Conservation (phyloP, 140 eudicot species). For the Flaveria floridana region DNA sequence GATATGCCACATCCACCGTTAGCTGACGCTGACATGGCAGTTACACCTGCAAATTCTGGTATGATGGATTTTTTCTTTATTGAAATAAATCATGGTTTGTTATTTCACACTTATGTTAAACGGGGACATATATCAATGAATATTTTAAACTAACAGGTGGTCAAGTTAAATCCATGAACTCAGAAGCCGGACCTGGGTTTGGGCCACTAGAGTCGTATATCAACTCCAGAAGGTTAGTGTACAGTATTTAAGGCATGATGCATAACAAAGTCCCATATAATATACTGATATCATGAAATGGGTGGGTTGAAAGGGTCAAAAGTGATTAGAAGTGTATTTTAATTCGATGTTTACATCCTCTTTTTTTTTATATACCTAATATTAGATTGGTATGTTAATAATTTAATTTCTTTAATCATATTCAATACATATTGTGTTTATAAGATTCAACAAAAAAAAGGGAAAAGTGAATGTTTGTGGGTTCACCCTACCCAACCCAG, state of each 20-base stretch:
- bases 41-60: slow-evolving; percentile 79
- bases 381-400: neutral
- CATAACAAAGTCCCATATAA: neutral
- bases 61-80: neutral
- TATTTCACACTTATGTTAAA: neutral
- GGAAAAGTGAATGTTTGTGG: neutral
- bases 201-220: slow-evolving; percentile 44
- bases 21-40: slow-evolving; percentile 39
- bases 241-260: neutral
- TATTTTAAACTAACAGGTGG: slow-evolving; percentile 41
- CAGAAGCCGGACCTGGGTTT: slow-evolving; percentile 58
- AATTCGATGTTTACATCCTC: slow-evolving; percentile 6
- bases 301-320: slow-evolving; percentile 7
- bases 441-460: neutral
- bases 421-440: neutral
- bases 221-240: slow-evolving; percentile 69
- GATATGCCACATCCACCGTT: slow-evolving; percentile 30
- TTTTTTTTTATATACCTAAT: neutral
- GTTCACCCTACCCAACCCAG: neutral
- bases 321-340: neutral
- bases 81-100: slow-evolving; percentile 8
- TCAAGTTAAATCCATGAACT: slow-evolving; percentile 52
- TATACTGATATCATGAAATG: neutral
- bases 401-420: neutral
- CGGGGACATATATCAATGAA: neutral